Base-by-base conservation (phyloP, 2,329 filamentous ascomycete species). In the Hirsutella minnesotensis region DNA sequence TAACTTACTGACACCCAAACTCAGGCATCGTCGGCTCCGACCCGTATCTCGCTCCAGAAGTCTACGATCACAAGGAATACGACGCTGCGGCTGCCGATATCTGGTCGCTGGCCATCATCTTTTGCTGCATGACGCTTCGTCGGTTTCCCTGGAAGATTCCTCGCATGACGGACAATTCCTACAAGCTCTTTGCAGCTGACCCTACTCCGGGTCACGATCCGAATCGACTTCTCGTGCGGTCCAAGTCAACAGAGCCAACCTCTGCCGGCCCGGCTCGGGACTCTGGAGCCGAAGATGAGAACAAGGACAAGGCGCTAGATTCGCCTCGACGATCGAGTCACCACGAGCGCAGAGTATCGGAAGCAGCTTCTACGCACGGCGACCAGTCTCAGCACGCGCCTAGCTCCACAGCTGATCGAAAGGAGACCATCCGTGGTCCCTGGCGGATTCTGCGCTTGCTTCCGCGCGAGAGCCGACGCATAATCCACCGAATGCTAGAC, bases 121-220 rank as follows among this genome's bases (percentile, higher is more conserved):
- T 90, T 65, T 96, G 92, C 64, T 98, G 92, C 69, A 98, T 98
- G 92, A 92, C 87, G 5, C 70, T 98, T 35, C 77, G 92, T 19
- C 73, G 92, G 30, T 98, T 98, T 57, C 92, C 92, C 0, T 98
- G 92, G 92, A 98, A 98, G 66, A 81, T 94, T 30, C 92, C 92
- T 4, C 79, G 89, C 34, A 68, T 88, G 59, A 86, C 86, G 3
- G 92, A 98, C 61, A 96, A 94, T 61, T 95, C 88, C 0, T 98
- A 86, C 65, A 89, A 90, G 55, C 75, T 98, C 2, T 98, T 98
- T 58, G 81, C 90, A 13, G 79, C 92, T 2, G 75, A 85, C 8
- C 89, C 90, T 1, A 86, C 88, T 3, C 83, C 85, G 0, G 85
- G 83, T 2, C 74, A 79, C 48, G 74, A 79, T 41, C 75, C 75